These are phyloP conservation scores for Sporothrix globosa DNA, from an alignment of 2,329 filamentous ascomycete species.

Conservation along the genomic window DNA sequence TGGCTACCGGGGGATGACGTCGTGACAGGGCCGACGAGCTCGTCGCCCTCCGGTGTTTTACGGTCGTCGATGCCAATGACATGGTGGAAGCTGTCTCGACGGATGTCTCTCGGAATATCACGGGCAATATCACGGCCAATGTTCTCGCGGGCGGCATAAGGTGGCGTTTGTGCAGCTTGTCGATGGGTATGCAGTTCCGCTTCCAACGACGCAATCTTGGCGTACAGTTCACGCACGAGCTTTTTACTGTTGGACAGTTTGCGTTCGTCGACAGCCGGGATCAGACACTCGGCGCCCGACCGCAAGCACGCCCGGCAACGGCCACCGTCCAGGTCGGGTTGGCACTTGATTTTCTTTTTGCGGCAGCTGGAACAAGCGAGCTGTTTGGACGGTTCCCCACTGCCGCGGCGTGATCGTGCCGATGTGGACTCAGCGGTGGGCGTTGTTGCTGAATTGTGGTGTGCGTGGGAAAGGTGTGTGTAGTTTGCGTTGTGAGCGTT, in stretches of 20 bases:
- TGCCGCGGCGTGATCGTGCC: constrained; percentile 7
- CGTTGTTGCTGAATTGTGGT: neutral
- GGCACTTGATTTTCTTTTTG: constrained; percentile 30
- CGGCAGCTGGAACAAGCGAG: constrained; percentile 23
- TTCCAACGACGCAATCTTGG: constrained; percentile 25
- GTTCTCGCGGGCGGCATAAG: too few relatives aligned
- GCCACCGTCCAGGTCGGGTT: neutral
- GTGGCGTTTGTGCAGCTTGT: neutral
- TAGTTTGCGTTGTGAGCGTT: neutral
- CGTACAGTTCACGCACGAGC: constrained; percentile 30
- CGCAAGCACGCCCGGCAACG: constrained; percentile 23
- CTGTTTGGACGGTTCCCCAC: constrained; percentile 30
- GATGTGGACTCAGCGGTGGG: neutral
- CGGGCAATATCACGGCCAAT: too few relatives aligned
- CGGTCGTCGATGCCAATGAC: constrained; percentile 15
- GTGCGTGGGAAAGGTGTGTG: neutral
- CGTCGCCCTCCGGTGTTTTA: neutral
- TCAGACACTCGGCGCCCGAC: constrained; percentile 19
- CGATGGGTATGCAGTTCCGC: constrained; percentile 27
- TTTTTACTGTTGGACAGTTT: constrained; percentile 31
- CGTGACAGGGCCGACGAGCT: neutral
- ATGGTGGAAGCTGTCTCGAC: constrained; percentile 17
- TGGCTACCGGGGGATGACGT: constrained; percentile 5
- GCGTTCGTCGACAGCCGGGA: constrained; percentile 29
- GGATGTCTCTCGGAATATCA: neutral